Evolutionary conservation across 306 rosid genomes (phyloP).

Genomic region (Quercus cerris): DNA sequence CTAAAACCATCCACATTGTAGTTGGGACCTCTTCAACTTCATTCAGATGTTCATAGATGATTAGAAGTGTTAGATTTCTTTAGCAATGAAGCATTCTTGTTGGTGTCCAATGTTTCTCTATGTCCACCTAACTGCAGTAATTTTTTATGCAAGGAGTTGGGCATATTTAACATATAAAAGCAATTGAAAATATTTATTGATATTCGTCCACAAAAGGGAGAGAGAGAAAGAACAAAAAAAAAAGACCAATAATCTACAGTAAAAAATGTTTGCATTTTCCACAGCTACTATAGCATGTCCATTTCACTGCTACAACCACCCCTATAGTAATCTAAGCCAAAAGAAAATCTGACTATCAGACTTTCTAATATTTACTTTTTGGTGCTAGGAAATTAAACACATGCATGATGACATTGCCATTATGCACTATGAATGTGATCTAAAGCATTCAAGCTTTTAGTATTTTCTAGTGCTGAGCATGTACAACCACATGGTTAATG

Average conservation of each 20-base stretch:
- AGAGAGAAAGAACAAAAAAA: not conserved
- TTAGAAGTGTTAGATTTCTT: not conserved
- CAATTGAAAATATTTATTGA: not conserved
- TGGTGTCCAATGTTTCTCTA: not conserved
- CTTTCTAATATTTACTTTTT: not conserved
- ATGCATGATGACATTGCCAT: not conserved
- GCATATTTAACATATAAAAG: not conserved
- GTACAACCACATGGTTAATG: constrained; percentile 8
- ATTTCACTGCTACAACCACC: not conserved
- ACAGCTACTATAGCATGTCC: not conserved
- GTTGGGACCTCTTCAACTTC: not conserved
- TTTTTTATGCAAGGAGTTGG: not conserved
- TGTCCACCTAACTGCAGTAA: not conserved
- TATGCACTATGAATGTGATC: not conserved
- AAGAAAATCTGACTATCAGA: not conserved
- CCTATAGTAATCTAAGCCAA: not conserved
- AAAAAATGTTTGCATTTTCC: not conserved
- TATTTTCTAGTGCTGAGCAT: constrained; percentile 3
- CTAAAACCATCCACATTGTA: not conserved
- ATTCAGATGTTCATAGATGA: not conserved
- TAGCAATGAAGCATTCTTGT: not conserved
- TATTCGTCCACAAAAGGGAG: too few relatives aligned
- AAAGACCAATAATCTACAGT: not conserved
- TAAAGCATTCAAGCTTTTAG: not conserved
- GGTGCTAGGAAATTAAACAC: not conserved